Base-by-base conservation (phyloP, 345 rosid species). In the Capsella bursapastoris region DNA sequence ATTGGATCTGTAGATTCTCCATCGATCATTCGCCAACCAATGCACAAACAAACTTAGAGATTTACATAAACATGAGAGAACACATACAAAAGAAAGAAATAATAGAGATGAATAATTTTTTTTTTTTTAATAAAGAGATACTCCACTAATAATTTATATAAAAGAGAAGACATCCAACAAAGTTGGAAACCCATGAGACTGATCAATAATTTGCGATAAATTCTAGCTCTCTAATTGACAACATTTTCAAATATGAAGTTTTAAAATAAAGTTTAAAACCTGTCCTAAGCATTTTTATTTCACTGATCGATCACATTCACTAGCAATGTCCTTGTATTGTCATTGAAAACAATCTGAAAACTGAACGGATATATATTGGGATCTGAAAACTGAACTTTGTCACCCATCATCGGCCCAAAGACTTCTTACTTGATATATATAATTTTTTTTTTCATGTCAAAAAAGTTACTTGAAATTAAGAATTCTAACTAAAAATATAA, bases 1-100 rank as follows among this genome's bases (percentile, higher is more conserved):
- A 56, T 57, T 57, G 58, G 71, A 73, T 73, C 77, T 73, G 50
- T 65, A 48, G 59, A 73, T 65, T 73, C 78, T 73, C 78, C 51
- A 35, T 47, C 31, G 65, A 73, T 56, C 65, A 73, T 64, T 51
- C 29, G 57, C 71, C 71, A 64, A 56, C 57, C 57, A 73, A n/a
- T 27, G 27, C 56, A 56, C 51, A 65, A 47, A 43, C 32, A 57
- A 73, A 47, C 4, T n/a, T 65, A n/a, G 41, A 45, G 57, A 56
- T 56, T 22, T 34, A 34, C 50, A 47, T 52, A 31, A 13, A 12
- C 47, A 52, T 51, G 37, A 25, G 25, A 66, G 25, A 22, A 22
- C 25, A 25, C 25, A 14, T 37, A 18, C 65, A 60, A 22, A 60
- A 38, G 25, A 38, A 34, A 34, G 6, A 59, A 25, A 60, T 58